Base-by-base conservation (phyloP, 78 protist species). In the Salpingoeca rosetta region DNA sequence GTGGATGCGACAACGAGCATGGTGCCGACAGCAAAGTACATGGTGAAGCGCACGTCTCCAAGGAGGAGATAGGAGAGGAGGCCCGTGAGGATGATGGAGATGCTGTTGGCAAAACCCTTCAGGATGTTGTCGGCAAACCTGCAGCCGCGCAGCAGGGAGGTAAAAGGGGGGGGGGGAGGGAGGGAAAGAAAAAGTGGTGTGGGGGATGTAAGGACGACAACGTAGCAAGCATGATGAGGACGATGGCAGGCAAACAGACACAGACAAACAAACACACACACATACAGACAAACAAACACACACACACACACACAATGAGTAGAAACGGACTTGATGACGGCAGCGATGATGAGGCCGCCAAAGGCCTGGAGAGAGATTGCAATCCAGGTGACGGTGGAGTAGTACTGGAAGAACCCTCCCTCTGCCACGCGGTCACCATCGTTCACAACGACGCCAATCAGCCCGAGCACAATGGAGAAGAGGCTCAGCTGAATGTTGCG, bases 331-430 rank as follows among this genome's bases (percentile, higher is more conserved):
- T 89, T 88, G 42, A 93, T 89, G 27, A 91, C 91, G 31, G 87
- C 89, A 37, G 93, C 92, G 31, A 91, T 89, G 43, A 89, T 28
- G 22, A 93, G 88, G 3, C 95, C 95, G 40, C 95, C 95, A 37
- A n/a, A 39, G 27, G 93, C 91, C 24, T 83, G 84, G 26, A 12
- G 22, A 25, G 75, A 38, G 44, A 91, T 51, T 82, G 79, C 85
- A 1, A 73, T 1, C 43, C 51, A 35, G 2, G 65, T 76, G 28
- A 78, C 7, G 28, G 39, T 2, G 3, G 73, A 45, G 80, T 87
- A 87, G 39, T 90, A 89, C 37, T 74, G 74, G 86, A 88, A 84
- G 88, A 91, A 85, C 0, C 90, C 82, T 37, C 45, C 2, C 80
- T 37, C 83, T 10, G 77, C 87, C 3, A 85, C 44, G n/a, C 73